phyloP scores from a whole-genome alignment of 371 early-diverging fungal species.

The Mucor mucedo region DNA sequence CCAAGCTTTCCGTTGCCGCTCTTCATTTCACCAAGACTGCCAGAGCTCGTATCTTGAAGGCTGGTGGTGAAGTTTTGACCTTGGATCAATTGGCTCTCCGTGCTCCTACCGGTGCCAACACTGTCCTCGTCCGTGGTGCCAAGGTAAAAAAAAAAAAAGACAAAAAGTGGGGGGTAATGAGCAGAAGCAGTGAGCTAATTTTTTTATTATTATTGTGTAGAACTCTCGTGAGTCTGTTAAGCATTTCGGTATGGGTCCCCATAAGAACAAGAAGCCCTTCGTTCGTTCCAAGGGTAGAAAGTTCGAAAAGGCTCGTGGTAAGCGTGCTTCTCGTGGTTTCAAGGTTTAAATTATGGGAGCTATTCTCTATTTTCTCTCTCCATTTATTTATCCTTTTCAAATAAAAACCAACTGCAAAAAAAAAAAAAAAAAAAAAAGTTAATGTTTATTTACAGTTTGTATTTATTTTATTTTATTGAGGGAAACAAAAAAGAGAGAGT shows the following conservation, averaged over 20 bases:
- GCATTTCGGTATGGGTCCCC: constrained; percentile 79
- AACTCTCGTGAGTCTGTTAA: constrained; percentile 94
- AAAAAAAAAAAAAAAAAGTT: too few species aligned
- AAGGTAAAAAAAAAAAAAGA: constrained; percentile 81
- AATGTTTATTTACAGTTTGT: too few species aligned
- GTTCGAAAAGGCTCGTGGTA: constrained; percentile 99
- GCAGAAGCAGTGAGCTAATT: too few species aligned
- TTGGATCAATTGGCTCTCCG: constrained; percentile 98
- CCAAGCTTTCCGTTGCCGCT: constrained; percentile 96
- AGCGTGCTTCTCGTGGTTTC: constrained; percentile 95
- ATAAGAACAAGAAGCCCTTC: constrained; percentile 81
- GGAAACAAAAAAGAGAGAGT: too few species aligned
- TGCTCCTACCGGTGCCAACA: constrained; percentile 96
- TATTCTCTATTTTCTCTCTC: too few species aligned
- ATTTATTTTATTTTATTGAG: too few species aligned
- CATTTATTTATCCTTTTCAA: too few species aligned
- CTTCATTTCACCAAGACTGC: constrained; percentile 93
- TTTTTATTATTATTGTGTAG: constrained; percentile 13
- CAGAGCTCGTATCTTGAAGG: constrained; percentile 96
- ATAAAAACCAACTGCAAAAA: too few species aligned
- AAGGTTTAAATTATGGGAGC: constrained; percentile 67
- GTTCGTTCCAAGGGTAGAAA: constrained; percentile 99
- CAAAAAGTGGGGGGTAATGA: too few species aligned
- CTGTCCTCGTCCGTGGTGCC: constrained; percentile 89
- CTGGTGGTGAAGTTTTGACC: constrained; percentile 98